Evolutionary conservation across 805 yeast species (phyloP).

Genomic region (Cyberlindnera lachancei): DNA sequence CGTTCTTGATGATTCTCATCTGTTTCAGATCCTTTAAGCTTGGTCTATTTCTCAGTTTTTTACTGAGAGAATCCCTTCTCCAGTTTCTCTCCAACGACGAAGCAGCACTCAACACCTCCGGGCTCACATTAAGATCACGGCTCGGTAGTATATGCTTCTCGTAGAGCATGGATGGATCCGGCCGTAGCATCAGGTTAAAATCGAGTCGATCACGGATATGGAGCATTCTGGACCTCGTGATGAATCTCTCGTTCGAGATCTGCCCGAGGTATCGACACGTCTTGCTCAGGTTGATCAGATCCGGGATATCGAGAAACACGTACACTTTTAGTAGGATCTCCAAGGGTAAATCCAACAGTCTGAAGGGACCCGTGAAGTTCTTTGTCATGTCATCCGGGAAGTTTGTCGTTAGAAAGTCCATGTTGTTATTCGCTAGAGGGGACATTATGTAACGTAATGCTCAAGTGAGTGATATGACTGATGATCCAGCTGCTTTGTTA

Average conservation of each 20-base stretch:
- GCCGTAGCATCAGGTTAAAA: constrained; percentile 6
- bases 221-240: constrained; percentile 15
- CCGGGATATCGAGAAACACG: constrained; percentile 20
- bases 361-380: constrained; percentile 12
- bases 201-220: constrained; percentile 12
- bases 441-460: too few species aligned
- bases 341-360: constrained; percentile 18
- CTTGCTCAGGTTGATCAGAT: constrained; percentile 9
- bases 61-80: constrained; percentile 13
- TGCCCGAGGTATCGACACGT: constrained; percentile 14
- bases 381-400: constrained; percentile 9
- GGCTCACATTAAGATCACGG: constrained; percentile 4
- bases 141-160: constrained; percentile 15
- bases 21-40: constrained; percentile 11
- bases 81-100: constrained; percentile 10
- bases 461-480: too few species aligned
- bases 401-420: constrained; percentile 21
- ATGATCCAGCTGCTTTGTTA: too few species aligned
- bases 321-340: constrained; percentile 18
- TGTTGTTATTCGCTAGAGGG: constrained; percentile 1
- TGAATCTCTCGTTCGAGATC: constrained; percentile 16
- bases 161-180: constrained; percentile 8
- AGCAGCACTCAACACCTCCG: constrained; percentile 3
- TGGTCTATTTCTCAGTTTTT: constrained; percentile 17
- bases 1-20: constrained; percentile 13